phyloP scores from a whole-genome alignment of 176 grass and related monocot species.

The Phragmites australis region DNA sequence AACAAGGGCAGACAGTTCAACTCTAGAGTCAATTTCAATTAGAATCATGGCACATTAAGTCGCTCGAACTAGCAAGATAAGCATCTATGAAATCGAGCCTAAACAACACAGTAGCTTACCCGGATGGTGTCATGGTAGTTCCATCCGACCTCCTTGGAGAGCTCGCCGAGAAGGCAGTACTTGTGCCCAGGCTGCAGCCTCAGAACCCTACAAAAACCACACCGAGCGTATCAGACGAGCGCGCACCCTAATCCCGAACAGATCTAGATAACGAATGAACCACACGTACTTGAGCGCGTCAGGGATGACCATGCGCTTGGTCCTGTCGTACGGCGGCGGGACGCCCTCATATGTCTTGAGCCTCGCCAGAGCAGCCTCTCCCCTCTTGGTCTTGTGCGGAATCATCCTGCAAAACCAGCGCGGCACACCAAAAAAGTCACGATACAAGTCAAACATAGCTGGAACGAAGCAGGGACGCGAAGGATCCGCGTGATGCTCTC shows the following conservation, averaged over 20 bases:
- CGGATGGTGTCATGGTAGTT: constrained; percentile 79
- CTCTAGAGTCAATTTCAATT: neutral
- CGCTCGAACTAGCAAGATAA: neutral
- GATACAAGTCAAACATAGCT: neutral
- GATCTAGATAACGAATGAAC: neutral
- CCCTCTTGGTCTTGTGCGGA: constrained; percentile 95
- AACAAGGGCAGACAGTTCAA: neutral
- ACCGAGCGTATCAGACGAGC: neutral
- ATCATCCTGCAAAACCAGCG: constrained; percentile 60
- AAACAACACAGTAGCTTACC: constrained; percentile 27
- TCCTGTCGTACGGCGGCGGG: constrained; percentile 87
- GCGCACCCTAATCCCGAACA: too few relatives aligned
- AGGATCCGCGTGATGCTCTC: neutral
- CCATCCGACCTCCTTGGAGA: constrained; percentile 96
- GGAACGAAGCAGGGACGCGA: neutral
- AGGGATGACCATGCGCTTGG: constrained; percentile 85
- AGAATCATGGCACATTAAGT: neutral
- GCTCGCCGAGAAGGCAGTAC: constrained; percentile 81
- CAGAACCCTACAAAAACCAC: constrained; percentile 55
- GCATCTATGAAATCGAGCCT: too few relatives aligned
- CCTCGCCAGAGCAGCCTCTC: constrained; percentile 77
- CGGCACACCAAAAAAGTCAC: neutral
- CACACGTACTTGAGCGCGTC: constrained; percentile 83
- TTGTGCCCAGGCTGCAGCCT: constrained; percentile 91
- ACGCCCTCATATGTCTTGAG: constrained; percentile 91